Evolutionary conservation across 2,329 filamentous ascomycete genomes (phyloP).

Genomic region (Ophiostoma quercus): DNA sequence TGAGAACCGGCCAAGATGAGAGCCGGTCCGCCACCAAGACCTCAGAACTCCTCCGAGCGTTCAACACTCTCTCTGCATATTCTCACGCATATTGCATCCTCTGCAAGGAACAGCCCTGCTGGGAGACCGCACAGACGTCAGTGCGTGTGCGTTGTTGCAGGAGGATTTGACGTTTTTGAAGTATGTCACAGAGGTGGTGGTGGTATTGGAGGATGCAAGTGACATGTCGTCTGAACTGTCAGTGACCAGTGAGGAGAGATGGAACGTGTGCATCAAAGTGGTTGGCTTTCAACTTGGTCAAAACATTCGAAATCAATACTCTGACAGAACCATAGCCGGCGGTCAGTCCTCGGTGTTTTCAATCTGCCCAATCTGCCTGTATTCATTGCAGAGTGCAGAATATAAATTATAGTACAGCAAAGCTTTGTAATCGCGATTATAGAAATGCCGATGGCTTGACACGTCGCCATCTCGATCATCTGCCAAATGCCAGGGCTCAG

Average conservation of each 20-base stretch:
- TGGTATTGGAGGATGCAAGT: not conserved
- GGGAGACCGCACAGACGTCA: not conserved
- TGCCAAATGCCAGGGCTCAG: not conserved
- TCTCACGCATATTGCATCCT: not conserved
- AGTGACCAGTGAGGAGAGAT: not conserved
- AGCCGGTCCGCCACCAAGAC: not conserved
- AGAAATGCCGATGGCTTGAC: not conserved
- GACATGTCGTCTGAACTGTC: not conserved
- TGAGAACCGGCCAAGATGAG: not conserved
- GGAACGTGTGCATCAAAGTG: not conserved
- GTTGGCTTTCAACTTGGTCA: too few relatives aligned
- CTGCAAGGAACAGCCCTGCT: constrained; percentile 9
- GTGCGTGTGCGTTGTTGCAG: not conserved
- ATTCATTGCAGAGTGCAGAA: not conserved
- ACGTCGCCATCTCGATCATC: not conserved
- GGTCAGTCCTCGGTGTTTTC: not conserved
- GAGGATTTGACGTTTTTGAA: not conserved
- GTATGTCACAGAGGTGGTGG: not conserved
- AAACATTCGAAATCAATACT: too few relatives aligned
- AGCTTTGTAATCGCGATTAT: not conserved
- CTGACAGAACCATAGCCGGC: not conserved
- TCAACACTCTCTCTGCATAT: not conserved
- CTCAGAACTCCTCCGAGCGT: not conserved
- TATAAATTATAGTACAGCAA: not conserved
- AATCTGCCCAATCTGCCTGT: not conserved